Evolutionary conservation across 2,329 filamentous ascomycete species (phyloP).

Genomic region (Onygenales sp.): DNA sequence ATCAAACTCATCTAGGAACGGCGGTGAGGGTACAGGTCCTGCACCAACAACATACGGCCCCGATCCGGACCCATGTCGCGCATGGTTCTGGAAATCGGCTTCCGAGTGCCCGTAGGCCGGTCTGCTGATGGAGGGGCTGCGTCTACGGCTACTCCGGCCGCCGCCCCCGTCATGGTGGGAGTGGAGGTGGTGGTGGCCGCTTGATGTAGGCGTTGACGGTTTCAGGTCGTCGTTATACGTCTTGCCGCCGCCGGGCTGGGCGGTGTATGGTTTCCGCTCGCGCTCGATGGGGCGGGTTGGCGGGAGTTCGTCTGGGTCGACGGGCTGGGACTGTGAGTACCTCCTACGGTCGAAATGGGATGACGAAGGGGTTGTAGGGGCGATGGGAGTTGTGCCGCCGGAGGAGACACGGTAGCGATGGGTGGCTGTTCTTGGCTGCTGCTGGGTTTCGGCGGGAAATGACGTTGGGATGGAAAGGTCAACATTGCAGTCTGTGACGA

Average conservation of each 20-base stretch:
- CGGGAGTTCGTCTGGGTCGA: conserved; percentile 31
- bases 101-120: not conserved
- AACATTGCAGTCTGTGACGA: conserved; percentile 45
- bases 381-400: conserved; percentile 2
- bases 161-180: not conserved
- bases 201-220: not conserved
- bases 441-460: conserved; percentile 30
- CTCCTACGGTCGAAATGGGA: not conserved
- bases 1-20: not conserved
- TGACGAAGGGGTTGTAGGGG: not conserved
- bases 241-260: conserved; percentile 51
- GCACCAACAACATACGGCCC: not conserved
- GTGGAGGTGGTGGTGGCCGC: not conserved
- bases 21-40: not conserved
- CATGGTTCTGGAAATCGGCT: not conserved
- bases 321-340: conserved; percentile 3
- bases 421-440: conserved; percentile 24
- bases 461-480: conserved; percentile 33
- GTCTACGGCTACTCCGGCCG: not conserved
- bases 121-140: not conserved
- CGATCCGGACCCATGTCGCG: not conserved
- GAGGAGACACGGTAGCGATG: conserved; percentile 15
- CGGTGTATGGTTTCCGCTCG: conserved; percentile 55
- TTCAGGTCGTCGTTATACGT: conserved; percentile 36
- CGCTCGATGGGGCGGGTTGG: conserved; percentile 50